Conservation (phyloP, 2,329 filamentous ascomycete species). For the Penicillium capsulatum region DNA sequence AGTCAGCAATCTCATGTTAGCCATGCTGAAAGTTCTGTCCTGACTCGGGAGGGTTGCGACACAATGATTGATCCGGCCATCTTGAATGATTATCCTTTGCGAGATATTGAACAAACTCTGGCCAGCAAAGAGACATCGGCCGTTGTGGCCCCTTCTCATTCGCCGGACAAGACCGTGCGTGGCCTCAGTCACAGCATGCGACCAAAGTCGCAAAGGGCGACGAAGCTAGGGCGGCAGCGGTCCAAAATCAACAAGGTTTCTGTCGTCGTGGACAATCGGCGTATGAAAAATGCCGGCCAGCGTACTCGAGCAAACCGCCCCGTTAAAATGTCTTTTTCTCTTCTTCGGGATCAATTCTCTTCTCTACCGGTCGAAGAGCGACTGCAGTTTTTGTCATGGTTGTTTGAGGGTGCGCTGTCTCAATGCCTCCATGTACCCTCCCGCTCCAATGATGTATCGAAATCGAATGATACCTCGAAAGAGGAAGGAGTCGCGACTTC, state of each 20-base stretch:
- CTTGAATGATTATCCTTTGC: constrained; percentile 4
- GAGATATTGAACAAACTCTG: constrained; percentile 3
- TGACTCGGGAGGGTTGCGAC: constrained; percentile 3
- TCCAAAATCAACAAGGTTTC: constrained; percentile 12
- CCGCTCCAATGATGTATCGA: neutral
- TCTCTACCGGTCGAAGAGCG: constrained; percentile 6
- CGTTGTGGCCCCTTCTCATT: constrained; percentile 4
- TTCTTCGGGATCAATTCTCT: constrained; percentile 7
- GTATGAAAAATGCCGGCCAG: neutral
- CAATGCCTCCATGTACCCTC: constrained; percentile 1
- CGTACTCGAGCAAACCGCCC: constrained; percentile 3
- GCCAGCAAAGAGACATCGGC: constrained; percentile 2
- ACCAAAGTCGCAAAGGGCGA: constrained; percentile 2
- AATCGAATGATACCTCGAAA: constrained; percentile 1
- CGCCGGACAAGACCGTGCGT: constrained; percentile 1
- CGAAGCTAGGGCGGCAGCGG: constrained; percentile 1
- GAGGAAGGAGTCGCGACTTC: neutral
- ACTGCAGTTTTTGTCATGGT: constrained; percentile 11
- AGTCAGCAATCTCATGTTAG: constrained; percentile 5
- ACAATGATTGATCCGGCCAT: constrained; percentile 9
- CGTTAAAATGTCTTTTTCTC: constrained; percentile 6
- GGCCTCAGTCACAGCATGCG: constrained; percentile 1
- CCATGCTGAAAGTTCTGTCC: constrained; percentile 2
- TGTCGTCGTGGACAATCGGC: constrained; percentile 7
- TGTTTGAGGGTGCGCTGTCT: constrained; percentile 8